Evolutionary conservation across 148 eudicot species (phyloP), one percentile per base, ranked within the genome.

Genomic region (Linanthus parryae): DNA sequence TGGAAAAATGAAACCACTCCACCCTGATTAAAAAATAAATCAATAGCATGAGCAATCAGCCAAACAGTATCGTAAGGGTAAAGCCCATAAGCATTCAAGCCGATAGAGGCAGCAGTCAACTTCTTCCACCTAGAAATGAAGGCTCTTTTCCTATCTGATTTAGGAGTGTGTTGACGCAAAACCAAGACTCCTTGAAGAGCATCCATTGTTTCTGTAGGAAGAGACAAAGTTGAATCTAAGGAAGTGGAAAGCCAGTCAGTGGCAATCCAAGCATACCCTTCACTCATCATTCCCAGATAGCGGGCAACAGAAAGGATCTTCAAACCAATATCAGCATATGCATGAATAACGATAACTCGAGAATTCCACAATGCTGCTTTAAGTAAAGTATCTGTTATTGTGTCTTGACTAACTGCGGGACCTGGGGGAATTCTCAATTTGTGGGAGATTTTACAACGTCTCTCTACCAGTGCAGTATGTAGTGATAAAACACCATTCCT

Each of bases 51-150:
- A 56, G n/a, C n/a, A n/a, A n/a, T n/a, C n/a, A n/a, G n/a, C n/a
- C n/a, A n/a, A n/a, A n/a, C n/a, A n/a, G n/a, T 75, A 63, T 89
- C 97, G 69, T 89, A 89, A 61, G 97, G 84, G 71, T 75, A 82
- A 19, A 89, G 59, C 7, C 78, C 97, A 51, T 82, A 82, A 13
- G 87, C 49, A 70, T 76, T 82, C 40, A 89, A 60, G 43, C 97
- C 87, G 23, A 67, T 46, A 38, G 81, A 77, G 45, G 85, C 91
- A 41, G 59, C 59, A 2, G 64, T 71, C 49, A 77, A 13, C 10
- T 65, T 71, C 53, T 71, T 82, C 94, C 87, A 89, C 46, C 77
- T 75, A 3, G 75, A 66, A 17, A 59, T 25, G 47, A 89, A 79
- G 12, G 59, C 59, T 65, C 59, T 64, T 58, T 80, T 85, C 55